phyloP scores from a whole-genome alignment of 2,329 filamentous ascomycete genomes.

The Trichoderma brevicompactum region DNA sequence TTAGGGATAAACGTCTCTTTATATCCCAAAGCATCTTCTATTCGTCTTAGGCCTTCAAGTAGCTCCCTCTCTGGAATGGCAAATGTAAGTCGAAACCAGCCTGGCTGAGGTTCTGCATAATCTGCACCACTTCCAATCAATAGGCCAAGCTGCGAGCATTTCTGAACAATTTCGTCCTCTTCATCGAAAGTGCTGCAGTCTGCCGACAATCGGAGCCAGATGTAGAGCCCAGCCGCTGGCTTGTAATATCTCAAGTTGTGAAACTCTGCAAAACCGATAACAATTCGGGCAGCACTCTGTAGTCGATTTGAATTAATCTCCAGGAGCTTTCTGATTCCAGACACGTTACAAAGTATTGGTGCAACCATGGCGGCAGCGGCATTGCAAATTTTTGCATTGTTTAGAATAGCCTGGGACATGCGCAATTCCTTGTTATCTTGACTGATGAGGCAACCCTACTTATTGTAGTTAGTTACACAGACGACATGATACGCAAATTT shows the following conservation, averaged over 20 bases:
- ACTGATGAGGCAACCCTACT: constrained; percentile 20
- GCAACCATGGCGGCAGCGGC: constrained; percentile 18
- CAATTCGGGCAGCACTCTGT: constrained; percentile 8
- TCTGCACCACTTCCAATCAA: constrained; percentile 25
- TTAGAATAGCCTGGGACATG: constrained; percentile 26
- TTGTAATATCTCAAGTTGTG: constrained; percentile 23
- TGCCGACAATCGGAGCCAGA: constrained; percentile 20
- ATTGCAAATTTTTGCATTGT: constrained; percentile 25
- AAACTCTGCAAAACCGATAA: constrained; percentile 21
- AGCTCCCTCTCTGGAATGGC: constrained; percentile 14
- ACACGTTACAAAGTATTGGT: neutral
- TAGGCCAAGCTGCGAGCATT: constrained; percentile 4
- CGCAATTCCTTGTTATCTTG: constrained; percentile 21
- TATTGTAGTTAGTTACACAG: neutral
- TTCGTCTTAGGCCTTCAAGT: constrained; percentile 10
- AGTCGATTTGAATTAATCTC: neutral
- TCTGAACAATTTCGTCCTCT: constrained; percentile 14
- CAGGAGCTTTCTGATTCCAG: neutral
- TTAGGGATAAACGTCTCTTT: neutral
- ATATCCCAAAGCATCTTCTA: constrained; percentile 22
- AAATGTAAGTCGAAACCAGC: constrained; percentile 27
- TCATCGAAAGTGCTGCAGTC: constrained; percentile 6
- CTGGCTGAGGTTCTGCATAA: constrained; percentile 20
- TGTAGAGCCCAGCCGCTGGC: constrained; percentile 25
- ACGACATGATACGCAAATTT: neutral